phyloP scores from a whole-genome alignment of 106 monocot genomes.

The Acorus gramineus region DNA sequence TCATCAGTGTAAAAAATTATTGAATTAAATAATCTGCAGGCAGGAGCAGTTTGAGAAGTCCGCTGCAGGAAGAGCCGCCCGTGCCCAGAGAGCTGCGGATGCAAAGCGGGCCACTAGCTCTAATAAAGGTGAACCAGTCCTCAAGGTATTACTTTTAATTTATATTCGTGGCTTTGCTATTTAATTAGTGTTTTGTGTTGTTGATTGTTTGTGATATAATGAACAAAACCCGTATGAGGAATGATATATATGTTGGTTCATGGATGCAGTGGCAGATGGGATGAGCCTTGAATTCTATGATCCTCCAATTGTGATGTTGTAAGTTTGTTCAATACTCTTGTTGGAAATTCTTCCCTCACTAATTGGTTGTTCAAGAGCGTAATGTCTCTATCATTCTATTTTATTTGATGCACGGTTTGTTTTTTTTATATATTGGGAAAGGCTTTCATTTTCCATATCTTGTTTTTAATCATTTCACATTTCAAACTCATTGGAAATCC shows the following conservation, averaged over 20 bases:
- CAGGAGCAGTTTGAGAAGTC: slow-evolving; percentile 91
- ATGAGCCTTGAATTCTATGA: slow-evolving; percentile 3
- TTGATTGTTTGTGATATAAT: neutral
- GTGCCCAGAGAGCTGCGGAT: slow-evolving; percentile 52
- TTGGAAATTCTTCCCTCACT: no score
- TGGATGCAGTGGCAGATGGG: slow-evolving; percentile 68
- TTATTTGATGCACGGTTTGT: no score
- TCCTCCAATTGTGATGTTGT: no score
- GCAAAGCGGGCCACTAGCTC: slow-evolving; percentile 28
- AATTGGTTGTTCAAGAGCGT: no score
- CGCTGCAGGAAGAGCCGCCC: slow-evolving; percentile 69
- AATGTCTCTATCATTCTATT: no score
- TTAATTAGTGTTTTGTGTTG: neutral
- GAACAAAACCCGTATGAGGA: neutral
- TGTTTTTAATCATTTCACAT: no score
- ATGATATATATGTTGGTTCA: neutral
- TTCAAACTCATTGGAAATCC: no score
- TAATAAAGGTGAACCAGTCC: slow-evolving; percentile 71
- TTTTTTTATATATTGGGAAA: no score
- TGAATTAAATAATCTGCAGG: slow-evolving; percentile 22
- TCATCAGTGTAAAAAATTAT: neutral
- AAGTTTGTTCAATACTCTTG: no score
- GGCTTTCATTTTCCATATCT: no score
- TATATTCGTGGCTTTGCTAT: neutral
- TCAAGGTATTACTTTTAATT: slow-evolving; percentile 34